Base-by-base conservation (phyloP, 1,284 basidiomycete genomes). In the Pyrrhoderma noxium region DNA sequence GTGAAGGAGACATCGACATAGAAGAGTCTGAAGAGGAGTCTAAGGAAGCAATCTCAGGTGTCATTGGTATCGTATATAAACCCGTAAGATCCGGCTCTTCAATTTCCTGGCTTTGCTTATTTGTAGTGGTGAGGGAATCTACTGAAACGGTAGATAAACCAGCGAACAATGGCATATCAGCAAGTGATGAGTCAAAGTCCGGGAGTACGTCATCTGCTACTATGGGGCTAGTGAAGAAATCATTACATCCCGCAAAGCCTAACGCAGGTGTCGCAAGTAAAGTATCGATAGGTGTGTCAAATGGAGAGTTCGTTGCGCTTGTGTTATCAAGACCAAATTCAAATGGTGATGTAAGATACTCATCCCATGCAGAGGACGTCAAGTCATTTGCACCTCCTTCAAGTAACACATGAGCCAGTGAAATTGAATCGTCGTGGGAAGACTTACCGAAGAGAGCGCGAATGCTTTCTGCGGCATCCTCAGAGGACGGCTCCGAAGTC, bases 261-360 rank as follows among this genome's bases (percentile, higher is more conserved):
- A 31, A 5, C 8, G 62, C 67, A 2, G 82, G 83, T 0, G 83
- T 84, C 3, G 67, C 73, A 54, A 85, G 73, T 61, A 78, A 72
- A 34, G 82, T 77, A 9, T 74, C 71, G 51, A 70, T 68, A 2
- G 80, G 80, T n/a, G 75, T 74, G 42, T 75, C 73, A 11, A 31
- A 31, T 5, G 27, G 27, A 31, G 27, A 31, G 27, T 31, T 11
- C 27, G 27, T 31, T 11, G 11, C 27, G 27, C 27, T 31, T 31
- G 27, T 31, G 8, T 74, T 65, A 27, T 51, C 49, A 16, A 51
- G 27, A 31, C 27, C 27, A 11, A 31, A 31, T 31, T 31, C 27
- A 47, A 75, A 63, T 1, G 75, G 74, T 25, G 74, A 76, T 7
- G 74, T 76, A 8, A 76, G 60, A 56, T 62, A 76, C 51, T 68